Evolutionary conservation across 129 eudicot genomes (phyloP).

Genomic region (Ambrosia trifida): DNA sequence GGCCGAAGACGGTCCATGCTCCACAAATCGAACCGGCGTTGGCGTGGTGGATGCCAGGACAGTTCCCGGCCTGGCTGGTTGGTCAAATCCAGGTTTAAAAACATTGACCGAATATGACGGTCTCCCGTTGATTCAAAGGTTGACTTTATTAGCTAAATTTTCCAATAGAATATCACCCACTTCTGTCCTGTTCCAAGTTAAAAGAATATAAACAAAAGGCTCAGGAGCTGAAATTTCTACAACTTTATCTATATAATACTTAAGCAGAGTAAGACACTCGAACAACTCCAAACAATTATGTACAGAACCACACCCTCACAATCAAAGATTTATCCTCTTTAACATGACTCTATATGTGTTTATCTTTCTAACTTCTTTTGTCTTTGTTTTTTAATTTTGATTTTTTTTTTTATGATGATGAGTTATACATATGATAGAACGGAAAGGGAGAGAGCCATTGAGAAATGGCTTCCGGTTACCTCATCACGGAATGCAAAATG

Average conservation of each 20-base stretch:
- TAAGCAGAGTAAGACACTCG: slow-evolving; percentile 24
- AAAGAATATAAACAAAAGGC: too few relatives aligned
- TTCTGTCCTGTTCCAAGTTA: neutral
- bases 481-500: too few relatives aligned
- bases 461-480: too few relatives aligned
- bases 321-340: slow-evolving; percentile 18
- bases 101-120: neutral
- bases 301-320: neutral
- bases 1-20: neutral
- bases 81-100: neutral
- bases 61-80: neutral
- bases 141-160: neutral
- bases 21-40: neutral
- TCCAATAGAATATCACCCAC: neutral
- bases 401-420: too few relatives aligned
- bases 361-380: too few relatives aligned
- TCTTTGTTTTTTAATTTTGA: too few relatives aligned
- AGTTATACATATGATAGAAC: too few relatives aligned
- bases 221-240: neutral
- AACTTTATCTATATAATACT: neutral
- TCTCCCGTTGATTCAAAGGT: neutral
- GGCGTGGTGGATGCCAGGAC: neutral
- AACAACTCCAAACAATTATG: slow-evolving; percentile 18
- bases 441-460: too few relatives aligned
- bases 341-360: too few relatives aligned